These are phyloP conservation scores for Myxozyma monticola DNA, from an alignment of 805 yeast species.

Conservation along the genomic window DNA sequence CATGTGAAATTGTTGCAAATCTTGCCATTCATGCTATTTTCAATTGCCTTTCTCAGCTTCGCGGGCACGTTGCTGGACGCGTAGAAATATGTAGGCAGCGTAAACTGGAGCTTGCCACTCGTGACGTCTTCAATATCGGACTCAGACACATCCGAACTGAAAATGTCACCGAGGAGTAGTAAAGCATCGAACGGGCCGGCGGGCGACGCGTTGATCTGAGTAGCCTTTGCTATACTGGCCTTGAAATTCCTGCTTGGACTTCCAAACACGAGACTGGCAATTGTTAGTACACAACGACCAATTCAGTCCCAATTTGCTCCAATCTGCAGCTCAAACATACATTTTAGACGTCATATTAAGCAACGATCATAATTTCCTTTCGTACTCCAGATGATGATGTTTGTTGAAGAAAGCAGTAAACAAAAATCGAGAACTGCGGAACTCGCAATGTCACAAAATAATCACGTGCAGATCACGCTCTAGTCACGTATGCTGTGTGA, in stretches of 20 bases:
- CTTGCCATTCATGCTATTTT: constrained; percentile 3
- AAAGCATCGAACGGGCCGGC: constrained; percentile 30
- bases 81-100: constrained; percentile 24
- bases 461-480: too few species aligned
- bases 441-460: too few species aligned
- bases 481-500: too few species aligned
- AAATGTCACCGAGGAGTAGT: constrained; percentile 23
- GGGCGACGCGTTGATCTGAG: constrained; percentile 19
- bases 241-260: constrained; percentile 11
- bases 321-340: too few species aligned
- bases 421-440: too few species aligned
- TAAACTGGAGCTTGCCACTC: constrained; percentile 7
- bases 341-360: too few species aligned
- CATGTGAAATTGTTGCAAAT: constrained; percentile 19
- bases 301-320: too few species aligned
- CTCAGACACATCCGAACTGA: constrained; percentile 9
- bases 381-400: too few species aligned
- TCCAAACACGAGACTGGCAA: constrained; percentile 30
- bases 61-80: background rate
- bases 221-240: constrained; percentile 19
- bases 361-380: too few species aligned
- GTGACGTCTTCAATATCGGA: constrained; percentile 8
- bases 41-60: constrained; percentile 2
- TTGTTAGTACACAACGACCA: too few species aligned
- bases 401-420: too few species aligned